Percentiles rank a stretch among this genome's conserved stretches.
phyloP scores from a whole-genome alignment of 306 rosid genomes.

The Pterocarpus macrocarpus region DNA sequence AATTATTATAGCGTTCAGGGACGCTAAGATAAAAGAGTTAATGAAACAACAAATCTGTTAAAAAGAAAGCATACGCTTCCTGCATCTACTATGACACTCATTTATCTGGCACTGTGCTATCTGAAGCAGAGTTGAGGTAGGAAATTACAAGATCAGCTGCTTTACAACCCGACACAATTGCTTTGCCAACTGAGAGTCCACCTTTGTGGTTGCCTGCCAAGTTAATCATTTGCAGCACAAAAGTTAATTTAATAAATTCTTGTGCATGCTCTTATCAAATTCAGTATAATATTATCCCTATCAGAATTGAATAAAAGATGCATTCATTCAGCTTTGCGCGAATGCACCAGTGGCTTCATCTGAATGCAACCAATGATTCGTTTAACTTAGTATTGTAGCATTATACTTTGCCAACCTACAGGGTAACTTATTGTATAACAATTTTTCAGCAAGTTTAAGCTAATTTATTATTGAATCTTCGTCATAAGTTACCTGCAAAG shows the following conservation, averaged over 20 bases:
- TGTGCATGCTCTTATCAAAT: constrained; percentile 27
- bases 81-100: constrained; percentile 39
- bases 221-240: constrained; percentile 13
- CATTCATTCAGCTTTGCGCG: background rate
- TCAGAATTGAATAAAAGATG: constrained; percentile 4
- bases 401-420: background rate
- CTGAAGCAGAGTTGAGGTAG: constrained; percentile 71
- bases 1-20: constrained; percentile 29
- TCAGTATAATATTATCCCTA: background rate
- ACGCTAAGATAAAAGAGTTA: constrained; percentile 24
- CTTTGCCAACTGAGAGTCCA: constrained; percentile 89
- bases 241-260: background rate
- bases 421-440: background rate
- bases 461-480: constrained; percentile 4
- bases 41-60: constrained; percentile 19
- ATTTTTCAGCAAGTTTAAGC: constrained; percentile 4
- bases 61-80: constrained; percentile 24
- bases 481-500: constrained; percentile 74
- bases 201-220: constrained; percentile 80
- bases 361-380: background rate
- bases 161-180: constrained; percentile 88
- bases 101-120: constrained; percentile 45
- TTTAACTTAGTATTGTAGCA: too few species aligned
- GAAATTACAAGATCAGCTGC: constrained; percentile 91
- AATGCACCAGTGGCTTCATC: constrained; percentile 14